phyloP scores from a whole-genome alignment of 345 rosid genomes.

The Passiflora organensis region DNA sequence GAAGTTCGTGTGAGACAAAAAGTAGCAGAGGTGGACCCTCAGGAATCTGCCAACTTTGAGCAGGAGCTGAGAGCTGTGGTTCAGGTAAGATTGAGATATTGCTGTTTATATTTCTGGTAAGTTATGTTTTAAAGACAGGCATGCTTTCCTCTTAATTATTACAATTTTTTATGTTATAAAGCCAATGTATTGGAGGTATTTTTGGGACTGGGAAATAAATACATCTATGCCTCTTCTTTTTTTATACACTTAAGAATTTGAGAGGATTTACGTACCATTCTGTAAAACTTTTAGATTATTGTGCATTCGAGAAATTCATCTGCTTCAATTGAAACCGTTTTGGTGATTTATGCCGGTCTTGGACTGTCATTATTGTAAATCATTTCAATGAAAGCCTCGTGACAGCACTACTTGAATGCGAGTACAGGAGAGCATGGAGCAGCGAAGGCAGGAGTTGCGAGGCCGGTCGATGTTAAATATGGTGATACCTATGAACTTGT shows the following conservation, averaged over 20 bases:
- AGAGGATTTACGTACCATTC: not conserved
- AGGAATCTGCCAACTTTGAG: slow-evolving; percentile 74
- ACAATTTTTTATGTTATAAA: not conserved
- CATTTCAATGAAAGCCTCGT: not conserved
- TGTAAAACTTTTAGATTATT: not conserved
- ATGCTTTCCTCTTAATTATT: no score
- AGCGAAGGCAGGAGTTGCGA: slow-evolving; percentile 78
- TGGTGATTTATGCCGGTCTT: not conserved
- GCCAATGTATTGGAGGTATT: no score
- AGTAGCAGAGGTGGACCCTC: slow-evolving; percentile 70
- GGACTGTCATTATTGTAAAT: not conserved
- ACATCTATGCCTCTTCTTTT: no score
- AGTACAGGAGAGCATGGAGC: slow-evolving; percentile 97
- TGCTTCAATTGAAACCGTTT: not conserved
- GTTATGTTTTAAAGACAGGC: no score
- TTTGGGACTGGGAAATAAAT: no score
- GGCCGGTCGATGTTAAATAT: slow-evolving; percentile 84
- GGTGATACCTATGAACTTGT: slow-evolving; percentile 88
- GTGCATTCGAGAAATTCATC: not conserved
- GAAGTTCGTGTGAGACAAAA: slow-evolving; percentile 85
- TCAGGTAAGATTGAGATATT: slow-evolving; percentile 47
- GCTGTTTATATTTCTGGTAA: no score
- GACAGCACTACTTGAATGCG: slow-evolving; percentile 12
- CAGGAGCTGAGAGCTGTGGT: slow-evolving; percentile 85
- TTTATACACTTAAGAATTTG: not conserved